Conservation (phyloP, 1,284 basidiomycete genomes). For the Trichosporon faecale region DNA sequence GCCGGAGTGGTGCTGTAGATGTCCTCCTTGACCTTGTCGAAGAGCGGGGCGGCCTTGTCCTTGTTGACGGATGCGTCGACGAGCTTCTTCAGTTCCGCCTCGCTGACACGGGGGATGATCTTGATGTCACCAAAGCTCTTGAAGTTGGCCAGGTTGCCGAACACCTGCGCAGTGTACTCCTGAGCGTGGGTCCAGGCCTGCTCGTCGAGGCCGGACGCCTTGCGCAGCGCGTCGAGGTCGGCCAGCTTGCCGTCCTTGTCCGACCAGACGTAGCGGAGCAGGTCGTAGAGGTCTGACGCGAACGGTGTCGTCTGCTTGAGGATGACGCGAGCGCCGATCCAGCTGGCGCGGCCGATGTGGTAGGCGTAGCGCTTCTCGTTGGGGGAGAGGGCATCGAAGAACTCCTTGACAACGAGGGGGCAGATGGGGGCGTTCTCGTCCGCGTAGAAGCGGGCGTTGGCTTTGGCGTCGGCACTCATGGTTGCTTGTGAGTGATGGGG, state of each 20-base stretch:
- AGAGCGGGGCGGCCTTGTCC: constrained; percentile 15
- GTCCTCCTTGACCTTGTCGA: constrained; percentile 20
- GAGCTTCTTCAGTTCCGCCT: constrained; percentile 13
- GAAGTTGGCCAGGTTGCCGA: constrained; percentile 27
- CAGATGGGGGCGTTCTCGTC: constrained; percentile 27
- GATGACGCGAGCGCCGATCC: constrained; percentile 25
- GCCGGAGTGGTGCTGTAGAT: constrained; percentile 18
- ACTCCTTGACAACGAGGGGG: constrained; percentile 24
- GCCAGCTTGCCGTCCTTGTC: constrained; percentile 14
- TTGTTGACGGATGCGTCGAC: constrained; percentile 17
- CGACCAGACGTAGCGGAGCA: constrained; percentile 19
- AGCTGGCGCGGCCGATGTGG: constrained; percentile 21
- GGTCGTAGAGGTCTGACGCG: constrained; percentile 20
- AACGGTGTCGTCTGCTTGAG: constrained; percentile 25
- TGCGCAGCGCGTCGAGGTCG: constrained; percentile 16
- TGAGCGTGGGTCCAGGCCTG: constrained; percentile 16
- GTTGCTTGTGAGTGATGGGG: neutral
- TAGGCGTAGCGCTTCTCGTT: constrained; percentile 25
- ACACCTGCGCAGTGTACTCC: constrained; percentile 24
- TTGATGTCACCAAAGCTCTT: constrained; percentile 27
- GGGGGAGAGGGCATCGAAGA: constrained; percentile 20
- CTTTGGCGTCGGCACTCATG: neutral
- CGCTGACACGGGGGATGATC: constrained; percentile 23
- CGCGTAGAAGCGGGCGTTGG: constrained; percentile 22
- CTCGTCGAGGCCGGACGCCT: constrained; percentile 11